phyloP scores from a whole-genome alignment of 495 filamentous ascomycete genomes.

The Annulohypoxylon nitens region DNA sequence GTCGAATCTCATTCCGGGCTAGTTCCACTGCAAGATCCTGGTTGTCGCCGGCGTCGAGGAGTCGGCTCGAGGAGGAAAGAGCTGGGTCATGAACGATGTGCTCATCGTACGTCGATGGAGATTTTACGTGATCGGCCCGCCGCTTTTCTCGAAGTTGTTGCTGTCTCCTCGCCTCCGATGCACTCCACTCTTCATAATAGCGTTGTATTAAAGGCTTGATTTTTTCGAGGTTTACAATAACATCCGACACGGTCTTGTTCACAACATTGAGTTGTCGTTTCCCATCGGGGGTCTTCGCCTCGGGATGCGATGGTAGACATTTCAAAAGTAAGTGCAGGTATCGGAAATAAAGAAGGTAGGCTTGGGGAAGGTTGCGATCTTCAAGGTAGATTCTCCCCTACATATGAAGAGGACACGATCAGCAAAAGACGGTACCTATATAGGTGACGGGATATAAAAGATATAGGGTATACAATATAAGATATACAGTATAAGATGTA shows the following conservation, averaged over 20 bases:
- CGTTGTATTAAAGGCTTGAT: conserved; percentile 60
- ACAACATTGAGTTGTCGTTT: conserved; percentile 42
- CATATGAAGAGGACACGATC: conserved; percentile 3
- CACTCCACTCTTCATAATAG: conserved; percentile 52
- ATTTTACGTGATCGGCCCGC: conserved; percentile 22
- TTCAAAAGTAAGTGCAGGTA: conserved; percentile 79
- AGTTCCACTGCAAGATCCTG: conserved; percentile 82
- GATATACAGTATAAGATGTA: neutral
- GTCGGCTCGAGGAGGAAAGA: conserved; percentile 56
- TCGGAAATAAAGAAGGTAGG: conserved; percentile 87
- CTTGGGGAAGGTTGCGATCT: conserved; percentile 87
- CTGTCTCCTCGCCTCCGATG: conserved; percentile 30
- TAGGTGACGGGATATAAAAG: too few relatives aligned
- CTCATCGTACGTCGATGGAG: conserved; percentile 45
- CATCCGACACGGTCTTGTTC: conserved; percentile 44
- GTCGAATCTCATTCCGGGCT: conserved; percentile 78
- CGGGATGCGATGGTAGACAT: conserved; percentile 72
- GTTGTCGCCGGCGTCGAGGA: conserved; percentile 77
- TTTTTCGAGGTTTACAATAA: conserved; percentile 68
- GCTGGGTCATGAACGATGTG: conserved; percentile 63
- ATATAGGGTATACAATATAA: too few relatives aligned
- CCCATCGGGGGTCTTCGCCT: conserved; percentile 67
- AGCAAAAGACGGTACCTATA: conserved; percentile 1
- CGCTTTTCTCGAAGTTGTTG: conserved; percentile 22
- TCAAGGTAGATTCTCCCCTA: conserved; percentile 75